phyloP scores from a whole-genome alignment of 306 rosid genomes.

The Fragaria iinumae region DNA sequence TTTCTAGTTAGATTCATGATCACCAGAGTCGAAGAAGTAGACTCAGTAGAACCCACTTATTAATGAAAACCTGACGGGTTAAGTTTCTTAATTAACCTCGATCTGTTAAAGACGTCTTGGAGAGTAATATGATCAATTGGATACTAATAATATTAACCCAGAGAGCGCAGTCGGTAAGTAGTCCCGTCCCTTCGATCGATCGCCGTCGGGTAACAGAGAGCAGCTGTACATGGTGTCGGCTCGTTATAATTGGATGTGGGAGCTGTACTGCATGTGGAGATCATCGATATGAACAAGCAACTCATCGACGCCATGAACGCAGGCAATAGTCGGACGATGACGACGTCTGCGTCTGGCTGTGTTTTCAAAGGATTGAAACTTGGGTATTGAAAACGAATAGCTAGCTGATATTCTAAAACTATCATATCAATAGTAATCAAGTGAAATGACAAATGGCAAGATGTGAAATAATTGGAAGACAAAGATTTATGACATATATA shows the following conservation, averaged over 20 bases:
- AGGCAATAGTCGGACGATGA: not conserved
- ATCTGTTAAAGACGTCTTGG: too few species aligned
- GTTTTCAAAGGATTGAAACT: too few species aligned
- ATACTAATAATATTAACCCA: too few species aligned
- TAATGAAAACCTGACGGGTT: not conserved
- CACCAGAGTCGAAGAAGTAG: not conserved
- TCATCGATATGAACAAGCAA: not conserved
- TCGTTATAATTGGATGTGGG: not conserved
- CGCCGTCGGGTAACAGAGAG: not conserved
- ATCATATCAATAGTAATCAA: too few species aligned
- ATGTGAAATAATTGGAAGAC: too few species aligned
- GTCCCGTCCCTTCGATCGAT: not conserved
- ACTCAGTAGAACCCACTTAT: not conserved
- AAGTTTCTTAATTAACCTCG: too few species aligned
- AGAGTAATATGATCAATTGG: too few species aligned
- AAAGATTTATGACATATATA: too few species aligned
- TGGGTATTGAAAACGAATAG: not conserved
- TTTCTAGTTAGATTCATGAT: not conserved
- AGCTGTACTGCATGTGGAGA: not conserved
- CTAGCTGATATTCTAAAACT: not conserved
- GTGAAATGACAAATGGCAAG: too few species aligned
- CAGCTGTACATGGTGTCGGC: not conserved
- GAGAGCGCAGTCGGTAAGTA: too few species aligned
- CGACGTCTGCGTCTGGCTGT: not conserved
- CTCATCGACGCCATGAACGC: not conserved